Evolutionary conservation across 2,329 filamentous ascomycete species (phyloP), one percentile per base, ranked within the genome.

Genomic region (Neospermospora avenae): DNA sequence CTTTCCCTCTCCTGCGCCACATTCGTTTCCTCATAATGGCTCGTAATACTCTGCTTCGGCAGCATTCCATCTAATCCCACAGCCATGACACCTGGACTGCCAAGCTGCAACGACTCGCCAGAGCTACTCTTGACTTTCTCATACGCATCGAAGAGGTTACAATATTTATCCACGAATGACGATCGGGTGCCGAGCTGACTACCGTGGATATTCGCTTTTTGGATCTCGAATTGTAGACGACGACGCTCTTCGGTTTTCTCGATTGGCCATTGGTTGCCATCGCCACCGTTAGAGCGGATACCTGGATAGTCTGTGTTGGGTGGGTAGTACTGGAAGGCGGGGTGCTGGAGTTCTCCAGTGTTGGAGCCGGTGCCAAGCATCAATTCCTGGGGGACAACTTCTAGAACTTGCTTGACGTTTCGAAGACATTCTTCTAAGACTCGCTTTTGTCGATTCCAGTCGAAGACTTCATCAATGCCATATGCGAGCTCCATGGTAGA

Each of bases 181-280:
- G 90, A 93, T 24, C 92, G 83, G 0, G 91, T 96, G 2, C 87
- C 86, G 10, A 96, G 78, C 69, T 92, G 88, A 5, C 88, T 93
- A 2, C 87, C 85, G 70, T 93, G 91, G 41, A 96, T 90, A 72
- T 96, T 96, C 6, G 91, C 90, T 72, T 96, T 96, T 72, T 96
- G 91, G 31, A 96, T 95, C 74, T 96, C 92, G 66, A 87, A 91
- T 71, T 95, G 90, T 4, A 92, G 73, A 58, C 81, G 77, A 1
- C 84, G 79, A 2, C 83, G 63, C n/a, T 62, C 59, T 7, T 70
- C 69, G 2, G 55, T n/a, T 18, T 37, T 57, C 49, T 41, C 59
- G 25, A 42, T n/a, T 2, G 41, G 51, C 59, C 61, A 67, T 37
- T 63, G 58, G 11, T 20, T 55, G 18, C 48, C 79, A 77, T 74